Conservation (phyloP, 192 early-diverging fungal genomes). For the Backusella psychrophila region DNA sequence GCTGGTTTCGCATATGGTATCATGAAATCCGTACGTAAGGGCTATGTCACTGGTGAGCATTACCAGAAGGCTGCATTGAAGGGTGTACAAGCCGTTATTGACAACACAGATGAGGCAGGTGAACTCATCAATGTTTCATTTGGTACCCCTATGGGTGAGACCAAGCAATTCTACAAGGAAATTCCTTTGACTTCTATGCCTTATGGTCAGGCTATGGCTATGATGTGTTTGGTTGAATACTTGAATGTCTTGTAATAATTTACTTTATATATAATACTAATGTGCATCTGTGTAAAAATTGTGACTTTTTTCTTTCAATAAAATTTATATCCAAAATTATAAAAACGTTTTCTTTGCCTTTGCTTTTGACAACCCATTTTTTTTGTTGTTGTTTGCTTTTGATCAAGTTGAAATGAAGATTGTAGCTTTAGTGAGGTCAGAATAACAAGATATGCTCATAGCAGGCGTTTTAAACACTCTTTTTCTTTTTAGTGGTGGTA, state of each 20-base stretch:
- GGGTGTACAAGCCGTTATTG: conserved; percentile 14
- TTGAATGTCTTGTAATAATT: not conserved
- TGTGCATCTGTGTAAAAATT: not conserved
- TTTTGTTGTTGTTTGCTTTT: not conserved
- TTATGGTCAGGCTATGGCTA: conserved; percentile 24
- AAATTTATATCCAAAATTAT: not conserved
- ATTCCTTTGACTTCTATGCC: conserved; percentile 22
- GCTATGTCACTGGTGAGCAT: not conserved
- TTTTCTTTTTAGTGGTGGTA: conserved; percentile 75
- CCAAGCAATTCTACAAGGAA: conserved; percentile 16
- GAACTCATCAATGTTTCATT: conserved; percentile 19
- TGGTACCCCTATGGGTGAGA: conserved; percentile 20
- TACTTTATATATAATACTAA: too few species aligned
- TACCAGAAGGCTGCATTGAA: not conserved
- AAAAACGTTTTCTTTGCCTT: not conserved
- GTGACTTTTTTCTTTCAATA: not conserved
- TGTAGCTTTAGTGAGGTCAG: conserved; percentile 11
- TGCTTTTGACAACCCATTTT: not conserved
- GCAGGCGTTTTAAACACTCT: not conserved
- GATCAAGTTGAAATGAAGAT: conserved; percentile 10
- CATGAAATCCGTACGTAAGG: conserved; percentile 16
- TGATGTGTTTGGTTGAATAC: conserved; percentile 17
- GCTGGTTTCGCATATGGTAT: conserved; percentile 26
- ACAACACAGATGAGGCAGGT: conserved; percentile 16
- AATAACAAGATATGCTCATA: not conserved